Evolutionary conservation across 2,329 filamentous ascomycete species (phyloP).

Genomic region (Ophiostoma tasmaniense): DNA sequence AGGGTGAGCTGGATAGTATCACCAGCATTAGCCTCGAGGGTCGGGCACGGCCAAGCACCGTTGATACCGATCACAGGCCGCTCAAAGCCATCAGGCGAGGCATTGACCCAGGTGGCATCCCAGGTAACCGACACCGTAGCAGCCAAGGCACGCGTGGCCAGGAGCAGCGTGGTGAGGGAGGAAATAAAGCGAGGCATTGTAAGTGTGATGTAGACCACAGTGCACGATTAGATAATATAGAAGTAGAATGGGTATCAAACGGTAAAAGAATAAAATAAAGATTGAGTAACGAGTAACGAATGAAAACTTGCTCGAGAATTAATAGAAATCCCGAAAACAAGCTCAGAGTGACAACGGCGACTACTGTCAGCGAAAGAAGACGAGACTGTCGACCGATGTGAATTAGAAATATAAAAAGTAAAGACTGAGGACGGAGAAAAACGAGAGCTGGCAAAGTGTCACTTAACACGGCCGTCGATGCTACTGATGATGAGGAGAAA

Average conservation of each 20-base stretch:
- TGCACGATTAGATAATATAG: not conserved
- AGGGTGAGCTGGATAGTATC: constrained; percentile 43
- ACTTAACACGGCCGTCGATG: constrained; percentile 6
- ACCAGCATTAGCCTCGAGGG: constrained; percentile 42
- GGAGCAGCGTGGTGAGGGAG: constrained; percentile 15
- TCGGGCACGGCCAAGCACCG: constrained; percentile 51
- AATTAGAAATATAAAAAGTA: not conserved
- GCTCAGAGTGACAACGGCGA: not conserved
- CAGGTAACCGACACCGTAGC: constrained; percentile 31
- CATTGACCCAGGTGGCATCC: constrained; percentile 34
- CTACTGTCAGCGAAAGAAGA: not conserved
- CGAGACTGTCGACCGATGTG: not conserved
- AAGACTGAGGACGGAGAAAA: not conserved
- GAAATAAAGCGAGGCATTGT: constrained; percentile 10
- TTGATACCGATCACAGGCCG: constrained; percentile 47
- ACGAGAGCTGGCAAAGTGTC: constrained; percentile 4
- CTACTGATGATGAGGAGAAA: not conserved
- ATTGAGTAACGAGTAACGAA: constrained; percentile 1
- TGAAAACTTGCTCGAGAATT: constrained; percentile 3
- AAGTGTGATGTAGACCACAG: not conserved
- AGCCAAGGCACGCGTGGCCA: constrained; percentile 24
- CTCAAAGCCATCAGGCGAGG: constrained; percentile 30
- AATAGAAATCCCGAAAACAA: not conserved
- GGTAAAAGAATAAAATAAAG: not conserved
- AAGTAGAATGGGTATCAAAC: not conserved